A percentile compares a stretch with the other conserved stretches of the same genome.
Evolutionary conservation across 2,329 filamentous ascomycete species (phyloP).

Genomic region (Pseudocercospora macadamiae): DNA sequence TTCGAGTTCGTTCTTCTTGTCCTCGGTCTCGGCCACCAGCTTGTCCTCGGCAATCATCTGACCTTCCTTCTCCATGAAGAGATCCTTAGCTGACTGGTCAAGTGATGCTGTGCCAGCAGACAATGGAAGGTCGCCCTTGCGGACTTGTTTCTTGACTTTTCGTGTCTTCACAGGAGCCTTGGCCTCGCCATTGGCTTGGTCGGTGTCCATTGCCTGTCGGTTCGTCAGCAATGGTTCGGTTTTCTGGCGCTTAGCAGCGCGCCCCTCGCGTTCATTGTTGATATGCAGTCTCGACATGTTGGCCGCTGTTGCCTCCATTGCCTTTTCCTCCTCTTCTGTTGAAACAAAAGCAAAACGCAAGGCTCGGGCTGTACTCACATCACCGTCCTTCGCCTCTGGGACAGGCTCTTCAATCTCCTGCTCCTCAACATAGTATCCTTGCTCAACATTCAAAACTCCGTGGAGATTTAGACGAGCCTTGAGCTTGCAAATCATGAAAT

Average conservation of each 20-base stretch:
- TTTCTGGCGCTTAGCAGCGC: slow-evolving; percentile 32
- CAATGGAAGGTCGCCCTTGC: slow-evolving; percentile 93
- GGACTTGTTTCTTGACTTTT: slow-evolving; percentile 99
- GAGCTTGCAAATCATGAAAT: slow-evolving; percentile 99
- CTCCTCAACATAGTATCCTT: slow-evolving; percentile 96
- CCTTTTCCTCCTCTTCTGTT: slow-evolving; percentile 27
- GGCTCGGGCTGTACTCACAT: slow-evolving; percentile 61
- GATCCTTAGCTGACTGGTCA: slow-evolving; percentile 67
- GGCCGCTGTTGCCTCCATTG: slow-evolving; percentile 18
- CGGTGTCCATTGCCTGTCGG: slow-evolving; percentile 80
- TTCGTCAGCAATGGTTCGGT: slow-evolving; percentile 36
- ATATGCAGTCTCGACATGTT: slow-evolving; percentile 19
- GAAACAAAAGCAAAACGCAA: slow-evolving; percentile 28
- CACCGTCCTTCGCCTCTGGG: slow-evolving; percentile 72
- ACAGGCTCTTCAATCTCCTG: slow-evolving; percentile 94
- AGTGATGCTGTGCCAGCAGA: slow-evolving; percentile 80
- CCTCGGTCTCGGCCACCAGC: slow-evolving; percentile 94
- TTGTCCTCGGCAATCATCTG: slow-evolving; percentile 98
- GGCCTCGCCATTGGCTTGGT: slow-evolving; percentile 60
- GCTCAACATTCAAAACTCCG: slow-evolving; percentile 94
- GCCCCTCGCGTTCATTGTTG: slow-evolving; percentile 20
- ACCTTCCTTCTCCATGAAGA: slow-evolving; percentile 78
- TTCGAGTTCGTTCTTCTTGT: slow-evolving; percentile 99
- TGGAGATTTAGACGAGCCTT: slow-evolving; percentile 97
- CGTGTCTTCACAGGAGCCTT: slow-evolving; percentile 68